Evolutionary conservation across 2,329 filamentous ascomycete species (phyloP).

Genomic region (Atkinsonella texensis): DNA sequence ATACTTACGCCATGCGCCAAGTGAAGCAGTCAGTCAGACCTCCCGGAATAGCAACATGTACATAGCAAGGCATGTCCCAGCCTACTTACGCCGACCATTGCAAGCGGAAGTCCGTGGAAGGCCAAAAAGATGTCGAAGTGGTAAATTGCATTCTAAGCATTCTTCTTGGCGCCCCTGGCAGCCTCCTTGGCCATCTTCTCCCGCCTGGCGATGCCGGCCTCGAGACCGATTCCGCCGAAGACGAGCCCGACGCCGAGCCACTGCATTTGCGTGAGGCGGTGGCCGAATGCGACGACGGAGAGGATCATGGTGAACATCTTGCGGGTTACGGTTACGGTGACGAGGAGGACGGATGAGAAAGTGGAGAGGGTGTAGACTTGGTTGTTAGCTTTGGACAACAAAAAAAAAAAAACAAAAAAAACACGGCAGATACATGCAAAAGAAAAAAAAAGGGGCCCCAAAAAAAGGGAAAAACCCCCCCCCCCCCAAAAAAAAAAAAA

Average conservation of each 20-base stretch:
- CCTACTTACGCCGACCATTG: no score
- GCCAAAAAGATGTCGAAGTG: no score
- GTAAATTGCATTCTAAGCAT: conserved; percentile 8
- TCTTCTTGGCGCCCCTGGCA: conserved; percentile 37
- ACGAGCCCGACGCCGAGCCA: conserved; percentile 88
- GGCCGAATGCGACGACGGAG: conserved; percentile 89
- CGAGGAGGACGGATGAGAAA: conserved; percentile 83
- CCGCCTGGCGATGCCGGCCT: conserved; percentile 65
- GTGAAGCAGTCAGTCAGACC: no score
- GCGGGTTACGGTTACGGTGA: conserved; percentile 91
- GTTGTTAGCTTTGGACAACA: conserved; percentile 8
- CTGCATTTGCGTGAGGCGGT: conserved; percentile 76
- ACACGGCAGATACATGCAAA: no score
- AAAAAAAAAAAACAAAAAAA: not conserved
- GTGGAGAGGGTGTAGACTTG: conserved; percentile 79
- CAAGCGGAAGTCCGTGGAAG: no score
- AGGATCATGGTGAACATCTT: conserved; percentile 99
- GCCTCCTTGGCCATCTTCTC: conserved; percentile 76
- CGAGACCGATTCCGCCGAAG: conserved; percentile 89
- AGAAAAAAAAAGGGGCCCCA: not conserved
- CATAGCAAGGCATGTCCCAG: no score
- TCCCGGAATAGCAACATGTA: no score
- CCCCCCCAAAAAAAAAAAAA: not conserved
- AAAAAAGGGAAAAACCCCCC: no score
- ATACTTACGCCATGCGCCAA: no score